These are phyloP conservation scores for Hyaloscypha bicolor DNA, from an alignment of 495 filamentous ascomycete species.

Conservation along the genomic window DNA sequence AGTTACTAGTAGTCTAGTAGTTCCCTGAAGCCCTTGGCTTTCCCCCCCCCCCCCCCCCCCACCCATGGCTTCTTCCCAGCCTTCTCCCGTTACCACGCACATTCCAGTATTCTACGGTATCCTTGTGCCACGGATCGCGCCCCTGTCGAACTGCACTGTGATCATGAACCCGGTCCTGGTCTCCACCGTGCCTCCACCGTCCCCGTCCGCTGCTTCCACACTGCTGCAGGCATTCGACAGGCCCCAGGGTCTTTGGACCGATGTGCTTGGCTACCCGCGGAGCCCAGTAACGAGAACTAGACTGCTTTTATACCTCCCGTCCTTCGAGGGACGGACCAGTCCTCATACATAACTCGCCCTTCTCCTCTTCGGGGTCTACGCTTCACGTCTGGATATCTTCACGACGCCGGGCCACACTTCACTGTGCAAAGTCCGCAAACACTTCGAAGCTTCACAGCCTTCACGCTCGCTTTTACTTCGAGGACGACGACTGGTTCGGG, in stretches of 20 bases:
- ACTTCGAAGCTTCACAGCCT: neutral
- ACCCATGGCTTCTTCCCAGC: neutral
- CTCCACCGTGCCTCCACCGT: neutral
- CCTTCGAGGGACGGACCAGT: neutral
- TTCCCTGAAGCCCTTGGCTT: neutral
- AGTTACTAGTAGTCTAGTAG: no score
- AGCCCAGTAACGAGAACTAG: neutral
- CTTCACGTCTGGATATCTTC: neutral
- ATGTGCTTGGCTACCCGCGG: neutral
- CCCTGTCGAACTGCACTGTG: neutral
- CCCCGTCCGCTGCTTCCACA: neutral
- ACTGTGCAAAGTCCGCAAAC: neutral
- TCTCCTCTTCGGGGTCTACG: neutral
- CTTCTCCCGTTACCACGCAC: slow-evolving; percentile 10
- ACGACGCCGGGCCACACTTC: neutral
- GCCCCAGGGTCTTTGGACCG: neutral
- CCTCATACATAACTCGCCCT: neutral
- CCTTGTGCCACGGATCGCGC: neutral
- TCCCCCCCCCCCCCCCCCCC: neutral
- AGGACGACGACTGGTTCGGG: neutral
- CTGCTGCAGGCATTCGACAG: neutral
- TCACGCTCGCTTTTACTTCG: slow-evolving; percentile 5
- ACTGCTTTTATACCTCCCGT: neutral
- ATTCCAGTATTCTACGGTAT: slow-evolving; percentile 3
- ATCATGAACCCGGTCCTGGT: slow-evolving; percentile 1